These are phyloP conservation scores for Cladophialophora bantiana DNA, from an alignment of 2,329 filamentous ascomycete genomes.

Conservation along the genomic window DNA sequence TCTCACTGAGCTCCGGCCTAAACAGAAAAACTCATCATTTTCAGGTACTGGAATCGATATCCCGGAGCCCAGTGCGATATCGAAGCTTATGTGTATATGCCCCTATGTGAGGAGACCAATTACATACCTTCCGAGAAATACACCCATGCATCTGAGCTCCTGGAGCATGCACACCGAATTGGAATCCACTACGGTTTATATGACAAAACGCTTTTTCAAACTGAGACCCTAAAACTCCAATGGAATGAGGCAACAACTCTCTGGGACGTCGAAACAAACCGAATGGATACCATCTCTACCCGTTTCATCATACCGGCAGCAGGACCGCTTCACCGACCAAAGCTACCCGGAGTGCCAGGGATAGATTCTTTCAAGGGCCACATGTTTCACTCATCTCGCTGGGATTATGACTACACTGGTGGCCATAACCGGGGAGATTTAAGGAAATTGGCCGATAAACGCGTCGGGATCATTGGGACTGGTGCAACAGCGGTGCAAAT, in stretches of 20 bases:
- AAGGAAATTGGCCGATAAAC: conserved; percentile 30
- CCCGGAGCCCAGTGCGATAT: conserved; percentile 37
- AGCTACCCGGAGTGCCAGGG: conserved; percentile 41
- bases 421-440: conserved; percentile 39
- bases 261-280: conserved; percentile 38
- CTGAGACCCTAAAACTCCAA: conserved; percentile 26
- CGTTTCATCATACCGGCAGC: conserved; percentile 51
- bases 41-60: conserved; percentile 40
- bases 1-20: not conserved
- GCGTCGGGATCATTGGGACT: conserved; percentile 49
- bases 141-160: conserved; percentile 30
- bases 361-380: conserved; percentile 47
- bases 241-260: conserved; percentile 28
- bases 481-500: conserved; percentile 53
- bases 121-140: conserved; percentile 37
- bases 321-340: conserved; percentile 46
- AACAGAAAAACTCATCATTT: not conserved
- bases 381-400: conserved; percentile 54
- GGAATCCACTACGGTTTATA: conserved; percentile 27
- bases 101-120: conserved; percentile 32
- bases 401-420: conserved; percentile 54
- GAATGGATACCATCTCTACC: conserved; percentile 43
- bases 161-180: conserved; percentile 32
- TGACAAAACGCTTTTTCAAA: conserved; percentile 32
- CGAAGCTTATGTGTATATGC: conserved; percentile 36